Evolutionary conservation across 148 eudicot genomes (phyloP).

Genomic region (Cornus controversa): DNA sequence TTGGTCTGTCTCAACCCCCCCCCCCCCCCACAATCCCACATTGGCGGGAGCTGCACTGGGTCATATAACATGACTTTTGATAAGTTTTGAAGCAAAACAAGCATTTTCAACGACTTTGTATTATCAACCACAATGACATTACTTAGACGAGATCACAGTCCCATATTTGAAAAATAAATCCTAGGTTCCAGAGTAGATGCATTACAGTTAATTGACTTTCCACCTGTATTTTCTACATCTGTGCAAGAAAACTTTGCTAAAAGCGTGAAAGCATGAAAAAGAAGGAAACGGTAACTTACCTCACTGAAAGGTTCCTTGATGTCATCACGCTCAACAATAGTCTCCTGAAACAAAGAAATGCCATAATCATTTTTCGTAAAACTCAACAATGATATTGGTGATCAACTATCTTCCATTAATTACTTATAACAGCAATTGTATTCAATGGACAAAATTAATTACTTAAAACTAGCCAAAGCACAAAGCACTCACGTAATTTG

Average conservation of each 20-base stretch:
- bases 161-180: neutral
- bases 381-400: neutral
- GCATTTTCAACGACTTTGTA: neutral
- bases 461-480: neutral
- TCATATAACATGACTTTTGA: neutral
- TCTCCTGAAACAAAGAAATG: slow-evolving; percentile 47
- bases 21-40: too few species aligned
- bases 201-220: neutral
- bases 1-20: too few species aligned
- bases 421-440: neutral
- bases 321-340: slow-evolving; percentile 68
- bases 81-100: neutral
- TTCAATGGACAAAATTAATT: neutral
- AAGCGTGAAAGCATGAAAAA: neutral
- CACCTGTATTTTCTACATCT: neutral
- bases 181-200: neutral
- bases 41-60: too few species aligned
- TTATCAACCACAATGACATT: neutral
- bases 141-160: neutral
- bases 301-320: slow-evolving; percentile 67
- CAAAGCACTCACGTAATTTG: slow-evolving; percentile 58
- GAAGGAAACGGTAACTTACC: slow-evolving; percentile 32
- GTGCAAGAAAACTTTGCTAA: neutral
- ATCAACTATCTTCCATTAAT: neutral
- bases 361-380: neutral